These are phyloP conservation scores for Thielaviopsis ethacetica DNA, from an alignment of 2,329 filamentous ascomycete genomes.

Conservation along the genomic window DNA sequence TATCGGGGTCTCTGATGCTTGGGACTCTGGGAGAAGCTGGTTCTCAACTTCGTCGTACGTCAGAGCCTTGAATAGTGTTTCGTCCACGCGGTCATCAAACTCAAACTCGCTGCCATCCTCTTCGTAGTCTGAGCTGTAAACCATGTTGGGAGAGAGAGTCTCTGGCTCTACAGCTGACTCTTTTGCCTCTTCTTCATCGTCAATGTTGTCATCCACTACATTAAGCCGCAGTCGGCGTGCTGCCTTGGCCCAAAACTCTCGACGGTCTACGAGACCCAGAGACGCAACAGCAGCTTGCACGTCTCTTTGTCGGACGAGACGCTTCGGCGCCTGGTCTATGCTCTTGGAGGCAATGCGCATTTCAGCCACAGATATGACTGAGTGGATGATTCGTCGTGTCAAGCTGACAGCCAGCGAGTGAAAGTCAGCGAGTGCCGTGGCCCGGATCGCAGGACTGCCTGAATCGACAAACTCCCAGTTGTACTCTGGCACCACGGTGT, in stretches of 20 bases:
- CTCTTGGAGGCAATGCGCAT: constrained; percentile 44
- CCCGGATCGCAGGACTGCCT: constrained; percentile 52
- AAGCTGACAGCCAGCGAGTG: constrained; percentile 50
- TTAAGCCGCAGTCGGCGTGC: constrained; percentile 33
- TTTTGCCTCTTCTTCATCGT: constrained; percentile 13
- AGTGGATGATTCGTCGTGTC: constrained; percentile 53
- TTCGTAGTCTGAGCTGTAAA: constrained; percentile 11
- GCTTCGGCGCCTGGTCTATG: constrained; percentile 16
- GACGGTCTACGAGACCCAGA: constrained; percentile 25
- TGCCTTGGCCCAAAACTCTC: constrained; percentile 30
- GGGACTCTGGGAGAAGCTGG: constrained; percentile 18
- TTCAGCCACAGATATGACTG: constrained; percentile 52
- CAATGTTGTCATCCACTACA: constrained; percentile 22
- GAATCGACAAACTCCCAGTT: constrained; percentile 51
- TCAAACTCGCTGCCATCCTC: constrained; percentile 13
- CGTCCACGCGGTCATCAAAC: not conserved
- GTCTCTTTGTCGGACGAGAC: constrained; percentile 21
- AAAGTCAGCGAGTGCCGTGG: constrained; percentile 63
- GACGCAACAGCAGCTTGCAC: constrained; percentile 33
- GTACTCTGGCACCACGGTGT: constrained; percentile 38
- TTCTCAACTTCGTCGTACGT: constrained; percentile 29
- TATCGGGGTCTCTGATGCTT: not conserved
- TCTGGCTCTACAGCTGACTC: not conserved
- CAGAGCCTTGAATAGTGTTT: constrained; percentile 18
- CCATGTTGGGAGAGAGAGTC: no score